phyloP scores from a whole-genome alignment of 2,329 filamentous ascomycete genomes.

The Aspergillus flavus region DNA sequence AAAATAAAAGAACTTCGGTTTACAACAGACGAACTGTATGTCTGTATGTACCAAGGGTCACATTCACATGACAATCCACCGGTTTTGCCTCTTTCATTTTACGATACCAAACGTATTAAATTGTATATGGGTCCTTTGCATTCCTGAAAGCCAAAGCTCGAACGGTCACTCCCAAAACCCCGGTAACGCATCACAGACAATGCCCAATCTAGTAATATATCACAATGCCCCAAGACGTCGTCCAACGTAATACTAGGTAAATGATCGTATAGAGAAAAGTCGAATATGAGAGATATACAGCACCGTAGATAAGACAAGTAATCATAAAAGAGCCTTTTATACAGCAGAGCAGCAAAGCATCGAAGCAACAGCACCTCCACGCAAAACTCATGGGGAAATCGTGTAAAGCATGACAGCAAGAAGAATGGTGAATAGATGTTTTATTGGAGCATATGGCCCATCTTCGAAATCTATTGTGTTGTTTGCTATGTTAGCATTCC shows the following conservation, averaged over 20 bases:
- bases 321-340: not conserved
- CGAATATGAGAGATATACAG: slow-evolving; percentile 7
- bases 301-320: slow-evolving; percentile 5
- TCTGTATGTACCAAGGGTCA: not conserved
- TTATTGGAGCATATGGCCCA: slow-evolving; percentile 72
- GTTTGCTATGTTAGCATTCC: slow-evolving; percentile 11
- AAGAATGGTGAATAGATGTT: slow-evolving; percentile 6
- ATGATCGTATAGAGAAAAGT: slow-evolving; percentile 5
- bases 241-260: not conserved
- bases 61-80: not conserved
- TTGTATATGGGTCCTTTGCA: not conserved
- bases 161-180: not conserved
- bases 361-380: not conserved
- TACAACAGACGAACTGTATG: no score
- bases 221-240: not conserved
- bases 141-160: not conserved
- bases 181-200: not conserved
- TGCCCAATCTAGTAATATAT: slow-evolving; percentile 1
- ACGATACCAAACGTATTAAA: slow-evolving; percentile 1
- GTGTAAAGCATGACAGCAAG: not conserved
- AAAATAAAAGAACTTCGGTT: no score
- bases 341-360: not conserved
- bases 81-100: not conserved
- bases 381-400: not conserved
- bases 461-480: slow-evolving; percentile 71